phyloP scores from a whole-genome alignment of 805 yeast genomes.

The Grigorovia jiainica region DNA sequence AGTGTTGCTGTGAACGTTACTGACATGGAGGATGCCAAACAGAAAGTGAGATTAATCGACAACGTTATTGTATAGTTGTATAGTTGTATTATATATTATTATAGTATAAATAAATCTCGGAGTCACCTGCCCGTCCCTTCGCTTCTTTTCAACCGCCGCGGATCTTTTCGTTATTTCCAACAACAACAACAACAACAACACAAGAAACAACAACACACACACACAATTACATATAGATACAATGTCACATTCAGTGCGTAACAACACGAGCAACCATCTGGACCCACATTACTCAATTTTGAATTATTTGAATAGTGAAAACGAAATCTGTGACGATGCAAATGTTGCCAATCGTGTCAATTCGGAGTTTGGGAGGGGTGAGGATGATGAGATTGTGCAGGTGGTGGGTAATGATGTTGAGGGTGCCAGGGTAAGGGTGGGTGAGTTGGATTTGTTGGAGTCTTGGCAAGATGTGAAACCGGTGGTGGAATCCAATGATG shows the following conservation, averaged over 20 bases:
- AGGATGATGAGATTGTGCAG: no score
- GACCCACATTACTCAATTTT: slow-evolving; percentile 27
- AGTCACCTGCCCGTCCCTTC: not conserved
- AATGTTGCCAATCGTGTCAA: not conserved
- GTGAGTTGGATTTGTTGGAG: slow-evolving; percentile 17
- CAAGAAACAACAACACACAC: not conserved
- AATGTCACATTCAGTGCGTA: no score
- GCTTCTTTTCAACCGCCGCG: no score
- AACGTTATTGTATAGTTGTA: slow-evolving; percentile 43
- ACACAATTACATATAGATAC: no score
- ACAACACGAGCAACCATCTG: slow-evolving; percentile 6
- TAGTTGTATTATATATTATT: not conserved
- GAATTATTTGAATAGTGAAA: slow-evolving; percentile 19
- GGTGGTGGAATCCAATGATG: slow-evolving; percentile 9
- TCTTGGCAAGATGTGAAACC: slow-evolving; percentile 25
- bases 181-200: not conserved
- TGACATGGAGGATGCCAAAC: slow-evolving; percentile 35
- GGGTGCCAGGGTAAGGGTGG: no score
- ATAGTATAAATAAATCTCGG: not conserved
- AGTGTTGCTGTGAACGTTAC: slow-evolving; percentile 75
- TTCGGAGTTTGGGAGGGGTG: not conserved
- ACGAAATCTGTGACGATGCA: slow-evolving; percentile 3
- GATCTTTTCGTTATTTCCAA: no score
- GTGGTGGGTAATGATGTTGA: no score
- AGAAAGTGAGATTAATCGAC: slow-evolving; percentile 59